Percentiles rank a stretch among this genome's conserved stretches.
phyloP scores from a whole-genome alignment of 2,329 filamentous ascomycete genomes.

The Nothomitra cinnamomea region DNA sequence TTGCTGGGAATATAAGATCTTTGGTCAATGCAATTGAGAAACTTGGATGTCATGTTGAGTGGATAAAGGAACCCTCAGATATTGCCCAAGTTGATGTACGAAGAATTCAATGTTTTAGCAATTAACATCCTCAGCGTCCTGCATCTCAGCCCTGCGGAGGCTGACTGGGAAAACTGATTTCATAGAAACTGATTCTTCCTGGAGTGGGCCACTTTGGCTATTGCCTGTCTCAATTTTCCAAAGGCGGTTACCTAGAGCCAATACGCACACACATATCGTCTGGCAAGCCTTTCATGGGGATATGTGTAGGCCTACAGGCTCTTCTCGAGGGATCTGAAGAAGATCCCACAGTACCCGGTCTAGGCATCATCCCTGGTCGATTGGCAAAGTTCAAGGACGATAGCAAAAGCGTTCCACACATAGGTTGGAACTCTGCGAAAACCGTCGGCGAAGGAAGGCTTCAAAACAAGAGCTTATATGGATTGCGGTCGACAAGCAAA shows the following conservation, averaged over 20 bases:
- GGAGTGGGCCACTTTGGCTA: slow-evolving; percentile 97
- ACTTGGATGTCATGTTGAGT: slow-evolving; percentile 78
- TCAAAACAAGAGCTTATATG: slow-evolving; percentile 48
- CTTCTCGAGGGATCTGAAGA: slow-evolving; percentile 78
- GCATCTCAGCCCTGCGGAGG: slow-evolving; percentile 12
- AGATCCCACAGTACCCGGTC: slow-evolving; percentile 50
- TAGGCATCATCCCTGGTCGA: slow-evolving; percentile 54
- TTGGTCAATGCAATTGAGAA: slow-evolving; percentile 97
- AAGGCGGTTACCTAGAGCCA: slow-evolving; percentile 68
- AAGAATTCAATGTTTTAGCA: background rate
- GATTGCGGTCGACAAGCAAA: slow-evolving; percentile 63
- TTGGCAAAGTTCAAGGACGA: slow-evolving; percentile 62
- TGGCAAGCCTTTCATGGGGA: slow-evolving; percentile 96
- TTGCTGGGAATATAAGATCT: slow-evolving; percentile 89
- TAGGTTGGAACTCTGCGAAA: slow-evolving; percentile 91
- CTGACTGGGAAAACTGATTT: slow-evolving; percentile 9
- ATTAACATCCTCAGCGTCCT: background rate
- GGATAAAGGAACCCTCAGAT: slow-evolving; percentile 74
- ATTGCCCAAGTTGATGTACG: slow-evolving; percentile 66
- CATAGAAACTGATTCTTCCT: slow-evolving; percentile 78
- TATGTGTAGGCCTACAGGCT: slow-evolving; percentile 87
- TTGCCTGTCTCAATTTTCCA: slow-evolving; percentile 69
- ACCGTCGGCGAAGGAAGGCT: slow-evolving; percentile 28
- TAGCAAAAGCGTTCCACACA: slow-evolving; percentile 89
- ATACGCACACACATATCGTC: slow-evolving; percentile 67